Evolutionary conservation across 768 basidiomycete genomes (phyloP).

Genomic region (Candolleomyces aberdarensis): DNA sequence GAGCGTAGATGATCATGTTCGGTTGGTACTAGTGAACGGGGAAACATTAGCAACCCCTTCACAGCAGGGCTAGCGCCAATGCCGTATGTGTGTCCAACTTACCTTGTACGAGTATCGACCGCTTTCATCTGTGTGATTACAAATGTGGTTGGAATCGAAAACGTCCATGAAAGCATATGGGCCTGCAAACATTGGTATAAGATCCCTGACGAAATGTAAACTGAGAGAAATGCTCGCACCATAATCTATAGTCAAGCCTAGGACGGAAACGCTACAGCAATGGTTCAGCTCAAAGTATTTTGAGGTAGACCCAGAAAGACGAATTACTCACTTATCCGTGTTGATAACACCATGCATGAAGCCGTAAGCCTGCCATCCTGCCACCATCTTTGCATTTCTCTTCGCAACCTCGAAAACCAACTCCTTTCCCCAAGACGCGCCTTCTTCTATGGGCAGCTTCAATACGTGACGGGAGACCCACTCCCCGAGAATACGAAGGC

Average conservation of each 20-base stretch:
- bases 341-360: constrained; percentile 98
- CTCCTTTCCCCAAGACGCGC: constrained; percentile 64
- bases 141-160: constrained; percentile 80
- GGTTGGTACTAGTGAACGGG: constrained; percentile 57
- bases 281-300: constrained; percentile 4
- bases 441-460: constrained; percentile 40
- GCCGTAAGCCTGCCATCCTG: constrained; percentile 92
- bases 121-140: constrained; percentile 82
- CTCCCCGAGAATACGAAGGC: constrained; percentile 67
- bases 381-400: constrained; percentile 90
- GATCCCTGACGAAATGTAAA: neutral
- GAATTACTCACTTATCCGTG: constrained; percentile 75
- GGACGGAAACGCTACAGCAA: constrained; percentile 56
- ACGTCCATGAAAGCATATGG: constrained; percentile 97
- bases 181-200: constrained; percentile 35
- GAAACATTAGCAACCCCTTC: constrained; percentile 1
- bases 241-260: constrained; percentile 78
- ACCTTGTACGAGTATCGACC: constrained; percentile 76
- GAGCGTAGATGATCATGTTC: constrained; percentile 77
- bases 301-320: neutral
- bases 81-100: constrained; percentile 2
- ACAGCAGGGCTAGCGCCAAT: neutral
- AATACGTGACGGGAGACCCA: constrained; percentile 70
- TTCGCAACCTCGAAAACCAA: constrained; percentile 76
- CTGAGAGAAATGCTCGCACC: constrained; percentile 30